Conservation (phyloP, 345 rosid genomes). For the Euphorbia pulcherrima region DNA sequence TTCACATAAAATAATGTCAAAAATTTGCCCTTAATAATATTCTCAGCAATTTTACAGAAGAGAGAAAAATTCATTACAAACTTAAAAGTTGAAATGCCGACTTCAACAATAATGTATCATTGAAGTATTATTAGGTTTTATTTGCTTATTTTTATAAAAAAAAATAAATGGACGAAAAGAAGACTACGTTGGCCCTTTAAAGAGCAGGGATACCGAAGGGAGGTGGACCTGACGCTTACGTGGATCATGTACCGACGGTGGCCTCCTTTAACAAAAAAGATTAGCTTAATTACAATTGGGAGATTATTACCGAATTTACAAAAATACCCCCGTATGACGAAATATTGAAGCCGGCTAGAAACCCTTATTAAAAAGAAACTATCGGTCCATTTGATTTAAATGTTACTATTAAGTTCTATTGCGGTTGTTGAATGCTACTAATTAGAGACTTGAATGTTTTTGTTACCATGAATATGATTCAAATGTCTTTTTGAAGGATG, state of each 20-base stretch:
- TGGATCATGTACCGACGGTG: slow-evolving; percentile 9
- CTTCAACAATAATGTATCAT: neutral
- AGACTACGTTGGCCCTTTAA: neutral
- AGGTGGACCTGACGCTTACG: neutral
- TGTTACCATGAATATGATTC: too few species aligned
- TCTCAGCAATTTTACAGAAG: too few species aligned
- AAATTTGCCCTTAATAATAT: too few species aligned
- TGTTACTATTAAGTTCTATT: too few species aligned
- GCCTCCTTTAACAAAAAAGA: neutral
- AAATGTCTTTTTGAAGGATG: too few species aligned
- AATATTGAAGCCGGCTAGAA: too few species aligned
- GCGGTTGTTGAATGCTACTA: too few species aligned
- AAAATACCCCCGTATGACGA: neutral
- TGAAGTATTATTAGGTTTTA: neutral
- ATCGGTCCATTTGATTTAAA: too few species aligned
- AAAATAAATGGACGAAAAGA: neutral
- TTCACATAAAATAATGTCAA: too few species aligned
- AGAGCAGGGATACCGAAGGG: neutral
- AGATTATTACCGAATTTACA: neutral
- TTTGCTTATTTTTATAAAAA: neutral
- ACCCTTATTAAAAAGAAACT: too few species aligned
- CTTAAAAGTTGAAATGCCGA: neutral
- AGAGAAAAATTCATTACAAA: neutral
- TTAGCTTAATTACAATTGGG: neutral
- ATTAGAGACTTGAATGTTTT: too few species aligned